Base-by-base conservation (phyloP, 306 rosid genomes). In the Hylodesmum podocarpum region DNA sequence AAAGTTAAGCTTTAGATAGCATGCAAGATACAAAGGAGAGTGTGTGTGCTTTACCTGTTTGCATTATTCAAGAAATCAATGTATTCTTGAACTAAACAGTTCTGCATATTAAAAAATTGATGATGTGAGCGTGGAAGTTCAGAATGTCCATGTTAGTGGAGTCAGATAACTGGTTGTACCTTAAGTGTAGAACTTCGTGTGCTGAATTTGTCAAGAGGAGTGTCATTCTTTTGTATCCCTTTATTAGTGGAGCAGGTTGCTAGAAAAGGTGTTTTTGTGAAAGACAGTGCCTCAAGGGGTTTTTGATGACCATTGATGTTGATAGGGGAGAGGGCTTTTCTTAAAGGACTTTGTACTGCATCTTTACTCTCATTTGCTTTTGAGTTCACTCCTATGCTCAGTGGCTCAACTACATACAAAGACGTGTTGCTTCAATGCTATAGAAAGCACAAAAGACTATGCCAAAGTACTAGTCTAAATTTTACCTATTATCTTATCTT, bases 1-100 rank as follows among this genome's bases (percentile, higher is more conserved):
- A 67, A 66, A 14, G 37, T 63, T 73, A 59, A 40, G 66, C 36
- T 51, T 51, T 37, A n/a, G 57, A 37, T 51, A 58, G 24, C 66
- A 36, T 39, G 37, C 14, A 75, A 74, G 13, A 47, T 21, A 54
- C 28, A 31, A 50, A 33, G 54, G 8, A 54, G 29, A 37, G 28
- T 18, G 28, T 18, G 16, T 64, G 19, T 28, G 71, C 34, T 66
- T 64, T 72, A 94, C 98, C 93, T 90, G 95, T 87, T 92, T 29
- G 97, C 99, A 54, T 90, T 84, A 69, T 95, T 95, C 73, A 92
- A 83, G 91, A 92, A 88, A 75, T 84, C 83, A 64, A 95, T 59
- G 76, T 95, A 95, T 76, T 92, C 93, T 72, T 90, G 88, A 55
- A 76, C 91, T 21, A 95, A 85, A 74, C 81, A 84, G 59, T 57